Conservation (phyloP, 495 filamentous ascomycete genomes). For the Chaetomium fimeti region DNA sequence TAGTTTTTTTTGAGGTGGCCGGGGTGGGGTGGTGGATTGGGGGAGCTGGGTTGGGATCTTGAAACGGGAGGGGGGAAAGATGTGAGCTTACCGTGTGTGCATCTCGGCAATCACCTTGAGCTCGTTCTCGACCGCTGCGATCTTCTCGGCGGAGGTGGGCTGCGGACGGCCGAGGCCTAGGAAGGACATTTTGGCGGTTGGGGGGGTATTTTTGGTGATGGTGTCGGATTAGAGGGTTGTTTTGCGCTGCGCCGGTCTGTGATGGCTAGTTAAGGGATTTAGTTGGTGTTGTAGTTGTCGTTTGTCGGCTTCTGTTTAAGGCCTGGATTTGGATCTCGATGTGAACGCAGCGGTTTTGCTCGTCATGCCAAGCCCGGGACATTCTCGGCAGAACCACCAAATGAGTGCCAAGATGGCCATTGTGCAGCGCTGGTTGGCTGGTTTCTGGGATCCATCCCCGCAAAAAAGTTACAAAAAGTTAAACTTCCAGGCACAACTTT, state of each 20-base stretch:
- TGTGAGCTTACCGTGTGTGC: slow-evolving; percentile 74
- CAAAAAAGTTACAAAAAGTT: slow-evolving; percentile 5
- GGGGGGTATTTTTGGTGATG: not conserved
- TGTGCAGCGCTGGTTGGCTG: slow-evolving; percentile 1
- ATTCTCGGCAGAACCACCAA: slow-evolving; percentile 7
- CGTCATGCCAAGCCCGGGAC: slow-evolving; percentile 19
- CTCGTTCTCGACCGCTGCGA: slow-evolving; percentile 90
- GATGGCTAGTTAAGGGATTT: not conserved
- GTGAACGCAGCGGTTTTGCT: slow-evolving; percentile 5
- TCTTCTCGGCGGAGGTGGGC: slow-evolving; percentile 91
- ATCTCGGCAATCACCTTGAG: slow-evolving; percentile 93
- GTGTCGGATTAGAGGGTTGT: not conserved
- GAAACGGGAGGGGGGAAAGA: not conserved
- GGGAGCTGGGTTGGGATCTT: no score
- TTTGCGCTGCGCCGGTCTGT: not conserved
- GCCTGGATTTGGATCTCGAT: not conserved
- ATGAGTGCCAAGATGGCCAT: not conserved
- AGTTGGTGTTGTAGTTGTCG: not conserved
- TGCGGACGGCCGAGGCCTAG: slow-evolving; percentile 85
- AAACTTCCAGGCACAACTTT: not conserved
- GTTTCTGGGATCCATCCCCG: not conserved
- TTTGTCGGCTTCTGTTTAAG: not conserved
- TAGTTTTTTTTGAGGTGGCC: not conserved
- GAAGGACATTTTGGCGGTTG: slow-evolving; percentile 75
- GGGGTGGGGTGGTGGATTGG: no score